A percentile compares a stretch with the other conserved stretches of the same genome.
phyloP scores from a whole-genome alignment of 2,329 filamentous ascomycete species.

The Graphilbum ipis-grandicollis region DNA sequence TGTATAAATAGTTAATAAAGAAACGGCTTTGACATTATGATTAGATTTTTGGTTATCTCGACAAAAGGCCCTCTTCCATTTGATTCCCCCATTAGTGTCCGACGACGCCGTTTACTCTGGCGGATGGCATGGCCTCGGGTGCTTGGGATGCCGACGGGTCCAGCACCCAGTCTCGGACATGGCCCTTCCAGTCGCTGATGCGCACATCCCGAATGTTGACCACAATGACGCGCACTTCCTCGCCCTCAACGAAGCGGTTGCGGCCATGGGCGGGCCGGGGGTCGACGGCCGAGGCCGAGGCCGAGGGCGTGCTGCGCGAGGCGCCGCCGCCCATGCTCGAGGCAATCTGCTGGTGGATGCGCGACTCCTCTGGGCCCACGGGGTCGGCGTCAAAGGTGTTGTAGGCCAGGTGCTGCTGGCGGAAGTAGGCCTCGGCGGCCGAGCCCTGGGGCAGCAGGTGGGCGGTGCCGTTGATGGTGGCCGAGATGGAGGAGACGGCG shows the following conservation, averaged over 20 bases:
- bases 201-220: slow-evolving; percentile 72
- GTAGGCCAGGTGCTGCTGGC: slow-evolving; percentile 70
- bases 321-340: slow-evolving; percentile 11
- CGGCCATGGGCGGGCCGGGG: slow-evolving; percentile 29
- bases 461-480: slow-evolving; percentile 84
- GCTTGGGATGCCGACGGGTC: slow-evolving; percentile 16
- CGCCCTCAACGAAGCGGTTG: slow-evolving; percentile 57
- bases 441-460: slow-evolving; percentile 53
- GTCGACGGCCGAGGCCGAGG: slow-evolving; percentile 5
- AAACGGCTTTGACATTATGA: too few species aligned
- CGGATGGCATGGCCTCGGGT: too few species aligned
- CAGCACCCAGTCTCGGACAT: slow-evolving; percentile 60
- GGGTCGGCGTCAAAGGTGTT: slow-evolving; percentile 60
- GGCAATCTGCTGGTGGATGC: slow-evolving; percentile 16
- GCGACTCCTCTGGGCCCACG: slow-evolving; percentile 19
- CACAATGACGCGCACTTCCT: slow-evolving; percentile 73
- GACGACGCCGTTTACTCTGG: too few species aligned
- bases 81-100: too few species aligned
- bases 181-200: slow-evolving; percentile 92
- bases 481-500: slow-evolving; percentile 72
- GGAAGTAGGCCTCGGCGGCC: slow-evolving; percentile 73
- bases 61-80: too few species aligned
- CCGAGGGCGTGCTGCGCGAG: slow-evolving; percentile 20
- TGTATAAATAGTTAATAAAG: too few species aligned
- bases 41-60: too few species aligned